Evolutionary conservation across 1,139 yeast species (phyloP).

Genomic region (Yamadazyma songkhlaensis): DNA sequence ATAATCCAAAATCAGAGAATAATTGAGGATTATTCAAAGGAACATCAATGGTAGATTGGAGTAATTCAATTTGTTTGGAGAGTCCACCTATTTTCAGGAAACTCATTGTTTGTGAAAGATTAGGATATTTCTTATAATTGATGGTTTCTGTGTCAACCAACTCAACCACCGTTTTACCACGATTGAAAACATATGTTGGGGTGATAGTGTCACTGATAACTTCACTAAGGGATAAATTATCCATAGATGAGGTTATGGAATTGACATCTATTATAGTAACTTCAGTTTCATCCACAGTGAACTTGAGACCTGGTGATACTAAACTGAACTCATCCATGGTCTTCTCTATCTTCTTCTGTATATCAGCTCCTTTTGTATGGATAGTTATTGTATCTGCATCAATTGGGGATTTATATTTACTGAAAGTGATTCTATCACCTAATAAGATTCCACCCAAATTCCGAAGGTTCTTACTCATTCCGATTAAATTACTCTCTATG

Average conservation of each 20-base stretch:
- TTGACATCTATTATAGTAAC: constrained; percentile 23
- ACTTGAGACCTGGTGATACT: constrained; percentile 51
- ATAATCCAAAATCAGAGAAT: constrained; percentile 80
- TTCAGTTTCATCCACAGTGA: constrained; percentile 9
- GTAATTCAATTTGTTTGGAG: constrained; percentile 53
- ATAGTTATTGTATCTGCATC: constrained; percentile 36
- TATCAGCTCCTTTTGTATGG: constrained; percentile 4
- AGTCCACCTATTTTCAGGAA: constrained; percentile 78
- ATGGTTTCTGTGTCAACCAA: constrained; percentile 13
- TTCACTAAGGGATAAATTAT: constrained; percentile 22
- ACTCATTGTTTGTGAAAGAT: constrained; percentile 37
- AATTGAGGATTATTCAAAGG: constrained; percentile 78
- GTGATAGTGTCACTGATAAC: constrained; percentile 26
- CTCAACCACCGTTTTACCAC: constrained; percentile 32
- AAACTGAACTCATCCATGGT: constrained; percentile 50
- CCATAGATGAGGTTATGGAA: constrained; percentile 22
- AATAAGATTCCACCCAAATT: constrained; percentile 55
- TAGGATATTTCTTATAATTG: constrained; percentile 28
- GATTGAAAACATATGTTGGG: constrained; percentile 45
- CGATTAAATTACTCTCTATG: constrained; percentile 52
- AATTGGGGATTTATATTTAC: constrained; percentile 49
- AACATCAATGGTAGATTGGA: constrained; percentile 69
- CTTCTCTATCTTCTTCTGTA: constrained; percentile 26
- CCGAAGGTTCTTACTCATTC: constrained; percentile 49
- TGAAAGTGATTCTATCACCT: constrained; percentile 68